Base-by-base conservation (phyloP, 2,329 filamentous ascomycete genomes). In the Colletotrichum truncatum region DNA sequence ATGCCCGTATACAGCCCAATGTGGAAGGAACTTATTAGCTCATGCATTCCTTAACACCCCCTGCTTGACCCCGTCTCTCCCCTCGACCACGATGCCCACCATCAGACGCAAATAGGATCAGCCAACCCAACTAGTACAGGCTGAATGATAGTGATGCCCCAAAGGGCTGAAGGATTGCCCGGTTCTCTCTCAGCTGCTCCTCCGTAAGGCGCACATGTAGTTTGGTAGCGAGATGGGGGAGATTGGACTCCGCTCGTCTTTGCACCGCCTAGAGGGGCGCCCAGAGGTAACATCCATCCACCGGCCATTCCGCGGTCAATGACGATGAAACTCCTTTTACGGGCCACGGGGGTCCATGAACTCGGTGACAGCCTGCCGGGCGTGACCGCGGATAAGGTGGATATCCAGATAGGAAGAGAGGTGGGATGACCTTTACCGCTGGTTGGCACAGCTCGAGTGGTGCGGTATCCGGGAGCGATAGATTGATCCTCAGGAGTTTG, bases 231-330 rank as follows among this genome's bases (percentile, higher is more conserved):
- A 28, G 39, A 53, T 30, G 36, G 51, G 39, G 32, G 30, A 56
- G 51, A 62, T 26, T 18, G 21, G 16, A 25, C 58, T 23, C 36
- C 39, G 28, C 28, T 43, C 16, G 38, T 41, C 21, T 28, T 10
- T 55, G 62, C 62, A 65, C 62, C 41, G 62, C 57, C 62, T 23
- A 6, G 62, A 43, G 57, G 48, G 57, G 62, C 62, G 36, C 62
- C 57, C 39, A 66, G 63, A 66, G 28, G 57, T 66, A 34, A 30
- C 63, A 63, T 56, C 12, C 38, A 52, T 64, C 54, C 63, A 56
- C 51, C 43, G 49, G 23, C 18, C 28, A 55, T 36, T 46, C 57
- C 43, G 34, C 49, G n/a, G 21, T 45, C 28, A 38, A 55, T 48
- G 57, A 62, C 38, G 57, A 65, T 62, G 39, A 65, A 62, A 62